Evolutionary conservation across 495 filamentous ascomycete genomes (phyloP).

Genomic region (Talaromyces stipitatus): DNA sequence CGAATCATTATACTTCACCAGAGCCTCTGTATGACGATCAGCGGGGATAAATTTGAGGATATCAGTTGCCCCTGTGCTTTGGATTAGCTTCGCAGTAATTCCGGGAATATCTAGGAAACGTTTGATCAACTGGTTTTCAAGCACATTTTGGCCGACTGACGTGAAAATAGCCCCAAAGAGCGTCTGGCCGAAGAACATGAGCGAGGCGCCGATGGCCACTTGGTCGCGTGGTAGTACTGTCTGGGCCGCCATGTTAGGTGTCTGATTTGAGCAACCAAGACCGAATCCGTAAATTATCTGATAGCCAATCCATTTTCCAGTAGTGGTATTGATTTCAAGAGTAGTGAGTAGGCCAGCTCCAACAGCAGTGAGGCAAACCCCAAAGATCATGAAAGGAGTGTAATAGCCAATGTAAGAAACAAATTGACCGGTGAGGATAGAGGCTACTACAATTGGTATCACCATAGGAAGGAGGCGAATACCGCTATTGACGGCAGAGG

Average conservation of each 20-base stretch:
- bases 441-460: constrained; percentile 42
- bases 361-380: constrained; percentile 43
- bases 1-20: constrained; percentile 23
- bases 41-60: constrained; percentile 15
- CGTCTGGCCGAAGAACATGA: constrained; percentile 56
- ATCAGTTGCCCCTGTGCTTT: constrained; percentile 23
- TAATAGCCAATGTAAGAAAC: constrained; percentile 54
- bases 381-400: constrained; percentile 38
- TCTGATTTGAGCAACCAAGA: constrained; percentile 39
- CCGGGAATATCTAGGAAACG: constrained; percentile 14
- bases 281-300: constrained; percentile 51
- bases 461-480: constrained; percentile 41
- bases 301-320: constrained; percentile 31
- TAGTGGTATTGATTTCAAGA: constrained; percentile 16
- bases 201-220: constrained; percentile 51
- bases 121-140: constrained; percentile 21
- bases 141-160: constrained; percentile 50
- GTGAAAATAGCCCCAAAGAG: constrained; percentile 60
- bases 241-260: constrained; percentile 55
- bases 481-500: constrained; percentile 19
- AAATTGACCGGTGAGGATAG: constrained; percentile 51
- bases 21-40: constrained; percentile 12
- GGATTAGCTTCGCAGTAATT: constrained; percentile 11
- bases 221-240: constrained; percentile 48
- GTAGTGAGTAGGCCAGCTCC: constrained; percentile 39